Percentiles rank a stretch among this genome's conserved stretches.
Conservation (phyloP, 805 yeast species). For the Starmerella sirachaensis region DNA sequence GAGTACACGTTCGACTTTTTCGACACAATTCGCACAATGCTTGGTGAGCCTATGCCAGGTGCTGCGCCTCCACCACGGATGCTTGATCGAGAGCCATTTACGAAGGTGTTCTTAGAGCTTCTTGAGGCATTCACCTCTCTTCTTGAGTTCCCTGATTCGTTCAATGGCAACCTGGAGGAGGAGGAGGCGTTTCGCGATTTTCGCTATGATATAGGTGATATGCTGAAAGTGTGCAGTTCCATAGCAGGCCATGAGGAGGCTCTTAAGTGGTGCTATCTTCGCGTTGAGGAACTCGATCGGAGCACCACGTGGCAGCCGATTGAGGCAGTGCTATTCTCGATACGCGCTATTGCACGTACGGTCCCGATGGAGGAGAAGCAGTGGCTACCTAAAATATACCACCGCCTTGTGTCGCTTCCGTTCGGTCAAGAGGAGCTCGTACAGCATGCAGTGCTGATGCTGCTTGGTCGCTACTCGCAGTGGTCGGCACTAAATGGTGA, state of each 20-base stretch:
- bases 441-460: constrained; percentile 84
- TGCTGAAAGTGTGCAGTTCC: constrained; percentile 88
- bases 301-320: constrained; percentile 56
- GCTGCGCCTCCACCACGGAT: constrained; percentile 1
- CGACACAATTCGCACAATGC: constrained; percentile 65
- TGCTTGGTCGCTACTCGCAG: constrained; percentile 88
- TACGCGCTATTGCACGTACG: constrained; percentile 92
- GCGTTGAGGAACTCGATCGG: constrained; percentile 1
- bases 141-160: constrained; percentile 64
- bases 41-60: constrained; percentile 29
- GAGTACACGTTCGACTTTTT: constrained; percentile 88
- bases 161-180: constrained; percentile 55
- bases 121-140: constrained; percentile 53
- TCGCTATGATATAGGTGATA: constrained; percentile 95
- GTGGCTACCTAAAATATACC: constrained; percentile 62
- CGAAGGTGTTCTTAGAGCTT: constrained; percentile 46
- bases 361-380: constrained; percentile 53
- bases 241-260: constrained; percentile 71
- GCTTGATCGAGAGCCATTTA: constrained; percentile 38
- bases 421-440: constrained; percentile 58
- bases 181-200: constrained; percentile 90
- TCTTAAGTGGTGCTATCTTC: constrained; percentile 28
- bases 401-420: constrained; percentile 54
- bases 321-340: constrained; percentile 80
- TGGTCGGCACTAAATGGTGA: constrained; percentile 88